Conservation (phyloP, 345 rosid species). For the Populus ilicifolia region DNA sequence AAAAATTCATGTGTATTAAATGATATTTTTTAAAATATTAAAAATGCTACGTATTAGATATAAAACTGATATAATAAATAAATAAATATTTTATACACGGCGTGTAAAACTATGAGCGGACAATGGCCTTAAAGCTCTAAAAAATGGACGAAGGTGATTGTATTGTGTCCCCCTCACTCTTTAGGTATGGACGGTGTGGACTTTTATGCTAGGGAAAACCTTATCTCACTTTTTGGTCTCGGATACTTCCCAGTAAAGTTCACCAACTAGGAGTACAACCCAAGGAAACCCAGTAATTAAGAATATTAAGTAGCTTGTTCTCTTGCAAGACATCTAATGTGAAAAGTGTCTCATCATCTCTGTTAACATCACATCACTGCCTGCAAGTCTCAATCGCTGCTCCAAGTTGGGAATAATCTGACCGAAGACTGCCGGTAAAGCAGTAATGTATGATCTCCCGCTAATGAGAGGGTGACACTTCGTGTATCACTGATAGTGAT, state of each 20-base stretch:
- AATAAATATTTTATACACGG: neutral
- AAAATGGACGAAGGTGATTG: neutral
- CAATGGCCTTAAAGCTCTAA: conserved; percentile 4
- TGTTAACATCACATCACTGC: conserved; percentile 6
- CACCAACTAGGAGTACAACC: conserved; percentile 10
- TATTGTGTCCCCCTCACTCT: neutral
- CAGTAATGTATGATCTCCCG: neutral
- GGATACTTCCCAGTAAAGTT: conserved; percentile 1
- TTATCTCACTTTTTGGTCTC: neutral
- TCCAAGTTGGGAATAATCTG: neutral
- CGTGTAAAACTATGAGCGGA: neutral
- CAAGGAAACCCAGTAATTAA: neutral
- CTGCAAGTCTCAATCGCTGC: conserved; percentile 1
- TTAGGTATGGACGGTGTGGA: conserved; percentile 8
- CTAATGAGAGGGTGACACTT: conserved; percentile 10
- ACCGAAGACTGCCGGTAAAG: neutral
- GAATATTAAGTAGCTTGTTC: conserved; percentile 1
- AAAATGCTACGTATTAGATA: too few species aligned
- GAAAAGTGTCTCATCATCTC: conserved; percentile 6
- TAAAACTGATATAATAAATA: too few species aligned
- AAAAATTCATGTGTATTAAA: too few species aligned
- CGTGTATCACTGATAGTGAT: neutral
- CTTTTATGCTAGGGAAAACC: conserved; percentile 1
- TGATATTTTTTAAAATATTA: too few species aligned
- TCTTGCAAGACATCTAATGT: neutral